Evolutionary conservation across 1,139 yeast genomes (phyloP).

Genomic region (Blastobotrys petasosporus): DNA sequence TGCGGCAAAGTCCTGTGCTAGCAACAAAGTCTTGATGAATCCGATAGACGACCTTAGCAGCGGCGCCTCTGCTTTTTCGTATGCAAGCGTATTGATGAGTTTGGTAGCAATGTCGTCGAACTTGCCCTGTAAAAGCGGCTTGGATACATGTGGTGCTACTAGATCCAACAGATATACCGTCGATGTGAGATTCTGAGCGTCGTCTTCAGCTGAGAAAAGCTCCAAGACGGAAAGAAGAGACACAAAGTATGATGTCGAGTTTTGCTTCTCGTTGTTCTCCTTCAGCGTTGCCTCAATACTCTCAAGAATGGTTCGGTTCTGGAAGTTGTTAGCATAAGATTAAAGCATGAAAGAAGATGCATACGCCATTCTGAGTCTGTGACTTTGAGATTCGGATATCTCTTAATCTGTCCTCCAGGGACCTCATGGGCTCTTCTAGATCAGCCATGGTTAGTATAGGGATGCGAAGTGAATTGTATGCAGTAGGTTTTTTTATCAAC

Average conservation of each 20-base stretch:
- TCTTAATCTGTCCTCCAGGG: no score
- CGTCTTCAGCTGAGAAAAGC: conserved; percentile 53
- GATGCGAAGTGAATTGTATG: no score
- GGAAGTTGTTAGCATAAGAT: conserved; percentile 3
- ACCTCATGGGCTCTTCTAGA: no score
- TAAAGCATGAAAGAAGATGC: background rate
- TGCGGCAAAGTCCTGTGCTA: conserved; percentile 73
- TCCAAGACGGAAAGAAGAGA: conserved; percentile 78
- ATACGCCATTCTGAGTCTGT: no score
- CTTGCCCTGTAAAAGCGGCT: conserved; percentile 58
- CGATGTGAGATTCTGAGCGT: conserved; percentile 46
- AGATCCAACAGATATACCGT: conserved; percentile 79
- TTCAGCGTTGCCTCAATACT: conserved; percentile 87
- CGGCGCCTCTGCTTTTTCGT: conserved; percentile 73
- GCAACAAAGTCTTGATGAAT: conserved; percentile 67
- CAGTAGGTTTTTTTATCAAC: no score
- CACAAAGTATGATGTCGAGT: conserved; percentile 68
- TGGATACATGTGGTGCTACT: conserved; percentile 70
- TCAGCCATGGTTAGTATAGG: no score
- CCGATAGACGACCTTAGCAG: conserved; percentile 79
- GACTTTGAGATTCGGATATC: no score
- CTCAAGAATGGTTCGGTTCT: conserved; percentile 60
- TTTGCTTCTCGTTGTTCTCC: conserved; percentile 56
- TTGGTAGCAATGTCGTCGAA: conserved; percentile 73
- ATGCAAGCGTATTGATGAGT: conserved; percentile 74